A percentile compares a stretch with the other conserved stretches of the same genome.
Conservation (phyloP, 2,329 filamentous ascomycete genomes). For the Sclerotinia subarctica region DNA sequence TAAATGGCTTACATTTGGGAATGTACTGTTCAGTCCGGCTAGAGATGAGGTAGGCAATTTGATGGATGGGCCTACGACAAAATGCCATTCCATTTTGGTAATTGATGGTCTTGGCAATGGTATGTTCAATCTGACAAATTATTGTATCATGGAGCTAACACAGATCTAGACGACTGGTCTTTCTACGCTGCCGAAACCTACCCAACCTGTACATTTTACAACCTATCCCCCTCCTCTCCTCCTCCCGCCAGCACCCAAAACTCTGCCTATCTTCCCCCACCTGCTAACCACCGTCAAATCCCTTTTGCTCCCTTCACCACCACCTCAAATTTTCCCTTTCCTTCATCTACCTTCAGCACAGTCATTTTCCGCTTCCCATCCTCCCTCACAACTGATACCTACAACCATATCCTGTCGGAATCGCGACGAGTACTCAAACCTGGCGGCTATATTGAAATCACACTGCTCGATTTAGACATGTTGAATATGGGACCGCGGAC, state of each 20-base stretch:
- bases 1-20: slow-evolving; percentile 83
- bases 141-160: background rate
- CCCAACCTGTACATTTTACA: slow-evolving; percentile 70
- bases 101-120: slow-evolving; percentile 79
- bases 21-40: slow-evolving; percentile 77
- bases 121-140: slow-evolving; percentile 27
- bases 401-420: slow-evolving; percentile 69
- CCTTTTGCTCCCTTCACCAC: slow-evolving; percentile 47
- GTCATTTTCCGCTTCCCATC: slow-evolving; percentile 76
- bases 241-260: slow-evolving; percentile 42
- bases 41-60: slow-evolving; percentile 64
- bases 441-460: slow-evolving; percentile 75
- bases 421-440: slow-evolving; percentile 74
- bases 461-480: slow-evolving; percentile 74
- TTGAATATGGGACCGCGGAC: slow-evolving; percentile 76
- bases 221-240: slow-evolving; percentile 57
- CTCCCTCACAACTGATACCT: slow-evolving; percentile 64
- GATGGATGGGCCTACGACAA: slow-evolving; percentile 43
- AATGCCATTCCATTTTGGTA: slow-evolving; percentile 66
- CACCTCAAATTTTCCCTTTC: slow-evolving; percentile 67
- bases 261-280: slow-evolving; percentile 53
- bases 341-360: slow-evolving; percentile 69
- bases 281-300: slow-evolving; percentile 72
- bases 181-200: slow-evolving; percentile 83
- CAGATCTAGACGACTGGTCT: slow-evolving; percentile 67